A percentile compares a stretch with the other conserved stretches of the same genome.
These are phyloP conservation scores for Aspergillus persii DNA, from an alignment of 2,329 filamentous ascomycete genomes.

Conservation along the genomic window DNA sequence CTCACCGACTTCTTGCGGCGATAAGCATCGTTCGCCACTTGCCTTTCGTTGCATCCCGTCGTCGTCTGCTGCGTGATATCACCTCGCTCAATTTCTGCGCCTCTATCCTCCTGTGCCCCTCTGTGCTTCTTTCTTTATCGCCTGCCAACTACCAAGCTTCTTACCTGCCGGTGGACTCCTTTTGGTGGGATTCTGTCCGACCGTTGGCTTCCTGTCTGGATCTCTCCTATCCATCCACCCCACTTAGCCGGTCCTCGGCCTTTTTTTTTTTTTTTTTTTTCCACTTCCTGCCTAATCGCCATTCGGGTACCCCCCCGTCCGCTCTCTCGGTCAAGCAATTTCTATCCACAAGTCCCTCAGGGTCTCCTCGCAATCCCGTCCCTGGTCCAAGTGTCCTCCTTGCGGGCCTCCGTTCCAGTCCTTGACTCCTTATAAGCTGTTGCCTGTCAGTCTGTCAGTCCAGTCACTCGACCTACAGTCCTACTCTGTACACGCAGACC, in stretches of 20 bases:
- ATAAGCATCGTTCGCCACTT: not conserved
- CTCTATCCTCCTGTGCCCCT: not conserved
- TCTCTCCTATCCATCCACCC: constrained; percentile 1
- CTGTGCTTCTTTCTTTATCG: not conserved
- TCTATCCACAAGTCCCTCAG: constrained; percentile 4
- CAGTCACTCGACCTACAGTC: too few species aligned
- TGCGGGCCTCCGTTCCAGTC: not conserved
- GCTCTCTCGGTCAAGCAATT: not conserved
- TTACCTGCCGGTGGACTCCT: constrained; percentile 1
- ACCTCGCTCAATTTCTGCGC: not conserved
- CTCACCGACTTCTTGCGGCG: not conserved
- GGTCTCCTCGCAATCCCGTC: not conserved
- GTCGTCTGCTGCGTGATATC: not conserved
- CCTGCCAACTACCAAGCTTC: not conserved
- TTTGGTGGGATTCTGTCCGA: not conserved
- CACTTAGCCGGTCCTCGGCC: constrained; percentile 3
- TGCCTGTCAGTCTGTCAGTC: too few species aligned
- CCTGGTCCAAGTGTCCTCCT: not conserved
- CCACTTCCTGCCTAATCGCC: not conserved
- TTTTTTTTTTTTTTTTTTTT: constrained; percentile 1
- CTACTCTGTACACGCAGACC: too few species aligned
- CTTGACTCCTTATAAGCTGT: not conserved
- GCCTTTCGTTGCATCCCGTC: too few species aligned
- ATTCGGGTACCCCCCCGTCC: not conserved
- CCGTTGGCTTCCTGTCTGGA: constrained; percentile 1